These are phyloP conservation scores for Eimeria brunetti DNA, from an alignment of 169 alveolate species.

Conservation along the genomic window DNA sequence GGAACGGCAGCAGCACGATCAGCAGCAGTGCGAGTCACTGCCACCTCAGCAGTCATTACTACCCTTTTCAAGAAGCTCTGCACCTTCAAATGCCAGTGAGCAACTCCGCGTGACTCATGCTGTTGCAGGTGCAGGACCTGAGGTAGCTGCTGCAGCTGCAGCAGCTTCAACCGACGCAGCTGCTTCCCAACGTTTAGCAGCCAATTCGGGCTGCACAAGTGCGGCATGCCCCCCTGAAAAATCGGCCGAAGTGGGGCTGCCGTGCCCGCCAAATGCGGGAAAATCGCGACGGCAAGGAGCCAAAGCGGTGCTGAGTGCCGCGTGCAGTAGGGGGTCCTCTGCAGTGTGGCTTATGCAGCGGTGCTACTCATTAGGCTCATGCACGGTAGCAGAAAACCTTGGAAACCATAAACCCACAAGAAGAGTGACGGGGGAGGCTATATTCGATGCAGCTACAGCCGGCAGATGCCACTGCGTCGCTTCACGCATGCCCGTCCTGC, in stretches of 20 bases:
- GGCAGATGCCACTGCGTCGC: constrained; percentile 7
- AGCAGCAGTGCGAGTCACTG: neutral
- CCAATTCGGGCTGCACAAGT: neutral
- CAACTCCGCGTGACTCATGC: neutral
- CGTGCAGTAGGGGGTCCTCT: constrained; percentile 22
- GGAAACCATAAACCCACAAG: neutral
- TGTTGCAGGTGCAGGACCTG: neutral
- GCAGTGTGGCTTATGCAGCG: constrained; percentile 9
- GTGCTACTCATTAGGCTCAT: constrained; percentile 12
- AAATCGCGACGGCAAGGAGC: neutral
- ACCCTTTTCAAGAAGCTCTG: neutral
- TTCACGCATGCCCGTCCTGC: constrained; percentile 25
- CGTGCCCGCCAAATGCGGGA: neutral
- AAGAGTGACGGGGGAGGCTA: neutral
- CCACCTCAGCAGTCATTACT: neutral
- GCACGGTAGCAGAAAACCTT: neutral
- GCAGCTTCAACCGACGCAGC: constrained; percentile 23
- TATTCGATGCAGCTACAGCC: neutral
- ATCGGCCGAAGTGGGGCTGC: constrained; percentile 4
- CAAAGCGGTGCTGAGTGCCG: constrained; percentile 10
- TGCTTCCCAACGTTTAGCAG: neutral
- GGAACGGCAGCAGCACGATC: neutral
- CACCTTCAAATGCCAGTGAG: neutral
- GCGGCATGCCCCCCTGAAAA: neutral
- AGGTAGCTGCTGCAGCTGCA: neutral